Evolutionary conservation across 306 rosid genomes (phyloP).

Genomic region (Lathyrus oleraceus): DNA sequence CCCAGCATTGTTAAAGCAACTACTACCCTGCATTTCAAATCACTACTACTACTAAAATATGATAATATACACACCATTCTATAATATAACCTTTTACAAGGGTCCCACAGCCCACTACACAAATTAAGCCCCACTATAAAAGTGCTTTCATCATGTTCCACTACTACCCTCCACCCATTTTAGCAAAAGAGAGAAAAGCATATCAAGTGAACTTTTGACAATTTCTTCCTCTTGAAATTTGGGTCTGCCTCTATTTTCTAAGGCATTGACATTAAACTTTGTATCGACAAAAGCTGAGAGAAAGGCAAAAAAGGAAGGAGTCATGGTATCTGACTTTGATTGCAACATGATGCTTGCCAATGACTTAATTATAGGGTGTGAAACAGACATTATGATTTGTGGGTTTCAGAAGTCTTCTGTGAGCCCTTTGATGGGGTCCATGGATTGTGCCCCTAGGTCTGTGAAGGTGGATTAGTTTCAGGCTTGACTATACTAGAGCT

Average conservation of each 20-base stretch:
- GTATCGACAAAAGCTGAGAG: slow-evolving; percentile 69
- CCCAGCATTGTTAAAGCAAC: slow-evolving; percentile 51
- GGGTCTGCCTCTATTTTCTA: slow-evolving; percentile 60
- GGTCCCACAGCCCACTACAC: slow-evolving; percentile 96
- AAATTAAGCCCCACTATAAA: slow-evolving; percentile 64
- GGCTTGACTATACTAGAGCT: slow-evolving; percentile 78
- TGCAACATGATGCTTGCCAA: slow-evolving; percentile 70
- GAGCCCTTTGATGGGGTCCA: slow-evolving; percentile 43
- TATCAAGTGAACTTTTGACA: slow-evolving; percentile 80
- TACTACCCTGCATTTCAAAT: slow-evolving; percentile 40
- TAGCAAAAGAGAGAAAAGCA: slow-evolving; percentile 49
- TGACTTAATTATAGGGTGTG: slow-evolving; percentile 54
- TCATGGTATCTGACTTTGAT: slow-evolving; percentile 95
- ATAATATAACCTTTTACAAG: slow-evolving; percentile 50
- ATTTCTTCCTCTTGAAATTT: slow-evolving; percentile 60
- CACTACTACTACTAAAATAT: slow-evolving; percentile 25
- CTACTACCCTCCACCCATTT: slow-evolving; percentile 58
- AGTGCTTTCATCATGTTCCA: slow-evolving; percentile 88
- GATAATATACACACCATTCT: slow-evolving; percentile 47
- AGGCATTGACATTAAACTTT: slow-evolving; percentile 78
- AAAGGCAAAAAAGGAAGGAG: slow-evolving; percentile 49
- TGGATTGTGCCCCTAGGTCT: slow-evolving; percentile 42
- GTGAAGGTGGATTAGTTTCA: slow-evolving; percentile 82
- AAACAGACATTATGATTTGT: slow-evolving; percentile 52
- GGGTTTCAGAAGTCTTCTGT: slow-evolving; percentile 61